phyloP scores from a whole-genome alignment of 1,284 basidiomycete genomes.

The Ganoderma sinense region DNA sequence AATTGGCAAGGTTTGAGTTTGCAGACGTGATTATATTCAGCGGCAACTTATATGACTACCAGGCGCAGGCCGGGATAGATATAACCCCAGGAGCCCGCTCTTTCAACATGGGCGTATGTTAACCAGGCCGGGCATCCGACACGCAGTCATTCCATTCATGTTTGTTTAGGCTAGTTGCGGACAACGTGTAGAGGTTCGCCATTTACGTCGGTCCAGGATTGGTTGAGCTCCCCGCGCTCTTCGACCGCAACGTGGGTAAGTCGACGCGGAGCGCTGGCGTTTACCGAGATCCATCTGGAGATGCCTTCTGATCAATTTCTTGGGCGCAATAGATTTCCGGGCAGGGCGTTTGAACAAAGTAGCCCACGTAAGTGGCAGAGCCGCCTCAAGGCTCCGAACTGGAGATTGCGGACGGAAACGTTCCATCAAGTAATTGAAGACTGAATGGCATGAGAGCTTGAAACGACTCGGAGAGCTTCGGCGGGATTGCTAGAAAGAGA shows the following conservation, averaged over 20 bases:
- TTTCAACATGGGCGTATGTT: not conserved
- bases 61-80: not conserved
- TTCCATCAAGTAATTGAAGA: conserved; percentile 5
- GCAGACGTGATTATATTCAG: not conserved
- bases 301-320: conserved; percentile 22
- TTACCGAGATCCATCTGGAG: conserved; percentile 16
- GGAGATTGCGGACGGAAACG: conserved; percentile 12
- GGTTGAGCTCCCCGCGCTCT: not conserved
- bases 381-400: conserved; percentile 6
- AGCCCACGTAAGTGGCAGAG: conserved; percentile 17
- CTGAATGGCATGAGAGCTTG: conserved; percentile 25
- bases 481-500: conserved; percentile 14
- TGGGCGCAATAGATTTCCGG: conserved; percentile 4
- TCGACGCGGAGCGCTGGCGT: not conserved
- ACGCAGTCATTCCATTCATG: not conserved
- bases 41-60: not conserved
- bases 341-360: conserved; percentile 24
- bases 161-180: not conserved
- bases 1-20: not conserved
- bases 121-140: not conserved
- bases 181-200: not conserved
- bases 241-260: not conserved
- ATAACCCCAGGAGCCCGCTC: not conserved
- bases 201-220: not conserved
- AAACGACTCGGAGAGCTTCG: conserved; percentile 3